phyloP scores from a whole-genome alignment of 2,329 filamentous ascomycete species.

The Cercospora janseana region DNA sequence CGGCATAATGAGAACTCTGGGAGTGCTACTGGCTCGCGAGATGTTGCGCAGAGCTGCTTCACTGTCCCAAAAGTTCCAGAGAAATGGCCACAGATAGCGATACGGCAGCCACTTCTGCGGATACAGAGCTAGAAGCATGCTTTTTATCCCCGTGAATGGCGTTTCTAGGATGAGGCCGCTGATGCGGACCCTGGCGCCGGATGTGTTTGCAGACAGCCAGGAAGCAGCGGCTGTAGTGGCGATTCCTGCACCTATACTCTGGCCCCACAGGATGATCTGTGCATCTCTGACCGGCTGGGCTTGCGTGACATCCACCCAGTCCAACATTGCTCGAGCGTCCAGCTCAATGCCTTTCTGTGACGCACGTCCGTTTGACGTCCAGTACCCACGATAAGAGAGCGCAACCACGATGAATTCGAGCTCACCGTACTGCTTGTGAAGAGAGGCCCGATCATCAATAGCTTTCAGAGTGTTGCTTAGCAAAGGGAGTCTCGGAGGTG shows the following conservation, averaged over 20 bases:
- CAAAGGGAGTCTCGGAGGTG: constrained; percentile 48
- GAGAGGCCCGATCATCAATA: constrained; percentile 33
- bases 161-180: constrained; percentile 67
- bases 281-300: constrained; percentile 35
- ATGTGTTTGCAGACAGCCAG: constrained; percentile 42
- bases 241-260: constrained; percentile 72
- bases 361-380: constrained; percentile 70
- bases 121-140: constrained; percentile 70
- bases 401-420: constrained; percentile 44
- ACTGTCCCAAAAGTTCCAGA: constrained; percentile 60
- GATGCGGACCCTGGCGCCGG: constrained; percentile 30
- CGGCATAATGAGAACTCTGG: constrained; percentile 54
- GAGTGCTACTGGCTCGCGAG: constrained; percentile 27
- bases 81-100: constrained; percentile 69
- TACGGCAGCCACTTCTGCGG: constrained; percentile 80
- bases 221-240: constrained; percentile 60
- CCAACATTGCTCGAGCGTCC: constrained; percentile 64
- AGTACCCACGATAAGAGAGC: constrained; percentile 68
- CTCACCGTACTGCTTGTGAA: constrained; percentile 6
- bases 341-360: constrained; percentile 68
- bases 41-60: constrained; percentile 43
- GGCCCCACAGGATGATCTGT: constrained; percentile 67
- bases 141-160: constrained; percentile 67
- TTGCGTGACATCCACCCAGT: constrained; percentile 57
- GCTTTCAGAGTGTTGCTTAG: constrained; percentile 49